Conservation (phyloP, 1,139 yeast genomes). For the Sugiyamaella grinbergsii region DNA sequence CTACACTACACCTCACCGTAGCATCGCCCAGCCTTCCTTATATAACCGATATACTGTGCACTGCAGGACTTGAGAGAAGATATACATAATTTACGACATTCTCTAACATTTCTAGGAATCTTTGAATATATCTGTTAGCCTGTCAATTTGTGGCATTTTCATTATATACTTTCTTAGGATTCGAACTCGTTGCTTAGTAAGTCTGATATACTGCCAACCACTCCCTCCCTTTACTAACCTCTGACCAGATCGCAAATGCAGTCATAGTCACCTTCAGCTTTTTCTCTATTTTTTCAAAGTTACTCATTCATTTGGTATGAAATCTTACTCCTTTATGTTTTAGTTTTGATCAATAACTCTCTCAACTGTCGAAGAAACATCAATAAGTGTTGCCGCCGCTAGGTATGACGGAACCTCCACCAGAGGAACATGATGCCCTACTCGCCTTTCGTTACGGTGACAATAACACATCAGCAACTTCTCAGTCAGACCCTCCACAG, state of each 20-base stretch:
- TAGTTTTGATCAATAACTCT: neutral
- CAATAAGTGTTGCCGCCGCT: slow-evolving; percentile 1
- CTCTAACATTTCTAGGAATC: too few species aligned
- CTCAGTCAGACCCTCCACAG: slow-evolving; percentile 9
- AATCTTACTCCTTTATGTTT: slow-evolving; percentile 7
- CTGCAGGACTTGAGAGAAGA: too few species aligned
- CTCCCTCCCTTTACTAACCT: neutral
- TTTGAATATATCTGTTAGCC: too few species aligned
- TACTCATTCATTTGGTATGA: slow-evolving; percentile 5
- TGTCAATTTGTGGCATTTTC: neutral
- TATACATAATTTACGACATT: too few species aligned
- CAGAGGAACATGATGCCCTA: slow-evolving; percentile 27
- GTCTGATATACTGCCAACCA: too few species aligned
- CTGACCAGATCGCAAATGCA: slow-evolving; percentile 7
- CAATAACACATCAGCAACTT: slow-evolving; percentile 16
- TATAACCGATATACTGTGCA: too few species aligned
- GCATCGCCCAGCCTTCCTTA: too few species aligned
- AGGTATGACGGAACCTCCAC: slow-evolving; percentile 29
- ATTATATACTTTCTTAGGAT: slow-evolving; percentile 1
- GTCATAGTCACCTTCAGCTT: neutral
- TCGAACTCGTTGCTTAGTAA: slow-evolving; percentile 8
- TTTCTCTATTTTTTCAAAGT: neutral
- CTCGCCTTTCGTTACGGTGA: slow-evolving; percentile 27
- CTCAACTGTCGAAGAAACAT: neutral
- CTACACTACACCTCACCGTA: too few species aligned